phyloP scores from a whole-genome alignment of 257 asterid species.

The Solanum neorickii region DNA sequence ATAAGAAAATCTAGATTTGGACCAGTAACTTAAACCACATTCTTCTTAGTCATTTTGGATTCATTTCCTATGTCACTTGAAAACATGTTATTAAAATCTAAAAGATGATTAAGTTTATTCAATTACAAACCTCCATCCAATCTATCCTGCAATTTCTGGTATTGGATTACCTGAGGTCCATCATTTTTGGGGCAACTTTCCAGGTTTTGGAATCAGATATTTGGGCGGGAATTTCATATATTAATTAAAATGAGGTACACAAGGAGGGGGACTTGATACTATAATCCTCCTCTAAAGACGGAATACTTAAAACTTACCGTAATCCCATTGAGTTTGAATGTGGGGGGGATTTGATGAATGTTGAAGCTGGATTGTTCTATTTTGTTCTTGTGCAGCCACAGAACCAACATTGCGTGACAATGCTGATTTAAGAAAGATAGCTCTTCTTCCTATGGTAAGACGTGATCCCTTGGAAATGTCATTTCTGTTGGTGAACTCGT shows the following conservation, averaged over 20 bases:
- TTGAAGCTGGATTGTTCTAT: not conserved
- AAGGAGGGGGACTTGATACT: not conserved
- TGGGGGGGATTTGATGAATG: not conserved
- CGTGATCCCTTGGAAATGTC: not conserved
- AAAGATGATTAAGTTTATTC: not conserved
- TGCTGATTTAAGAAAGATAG: slow-evolving; percentile 47
- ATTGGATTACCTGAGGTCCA: not conserved
- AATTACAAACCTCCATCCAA: not conserved
- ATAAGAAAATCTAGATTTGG: not conserved
- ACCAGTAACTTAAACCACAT: not conserved
- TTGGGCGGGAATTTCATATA: not conserved
- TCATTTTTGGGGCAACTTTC: not conserved
- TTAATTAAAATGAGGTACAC: not conserved
- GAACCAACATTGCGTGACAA: slow-evolving; percentile 80
- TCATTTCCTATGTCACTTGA: not conserved
- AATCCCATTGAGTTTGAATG: not conserved
- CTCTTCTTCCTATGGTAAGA: slow-evolving; percentile 67
- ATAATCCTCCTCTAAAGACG: not conserved
- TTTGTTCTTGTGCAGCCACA: slow-evolving; percentile 35
- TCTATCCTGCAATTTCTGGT: not conserved
- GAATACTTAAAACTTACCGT: not conserved
- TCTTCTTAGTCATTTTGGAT: not conserved
- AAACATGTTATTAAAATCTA: not conserved
- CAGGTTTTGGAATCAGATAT: not conserved
- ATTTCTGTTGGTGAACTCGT: not conserved